These are phyloP conservation scores for Venturia aucupariae DNA, from an alignment of 2,329 filamentous ascomycete genomes.

Conservation along the genomic window DNA sequence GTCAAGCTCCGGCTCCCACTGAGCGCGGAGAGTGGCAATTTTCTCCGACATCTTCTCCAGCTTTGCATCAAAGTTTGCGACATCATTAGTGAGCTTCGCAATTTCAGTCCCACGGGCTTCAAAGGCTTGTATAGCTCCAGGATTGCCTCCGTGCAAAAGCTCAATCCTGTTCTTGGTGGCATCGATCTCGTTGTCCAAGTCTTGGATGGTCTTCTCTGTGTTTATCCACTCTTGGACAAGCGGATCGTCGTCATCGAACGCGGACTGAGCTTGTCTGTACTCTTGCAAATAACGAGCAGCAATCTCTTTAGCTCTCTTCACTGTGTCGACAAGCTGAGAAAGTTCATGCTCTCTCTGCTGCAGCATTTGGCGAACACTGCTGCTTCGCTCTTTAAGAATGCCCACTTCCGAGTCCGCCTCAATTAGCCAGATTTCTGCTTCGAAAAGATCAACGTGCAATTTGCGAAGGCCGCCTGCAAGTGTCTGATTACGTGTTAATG, in stretches of 20 bases:
- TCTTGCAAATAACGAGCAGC: conserved; percentile 26
- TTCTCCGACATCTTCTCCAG: conserved; percentile 45
- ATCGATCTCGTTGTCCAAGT: conserved; percentile 60
- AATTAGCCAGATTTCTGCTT: conserved; percentile 60
- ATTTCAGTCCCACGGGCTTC: conserved; percentile 50
- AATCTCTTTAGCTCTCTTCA: conserved; percentile 27
- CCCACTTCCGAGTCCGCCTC: conserved; percentile 77
- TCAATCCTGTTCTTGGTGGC: conserved; percentile 68
- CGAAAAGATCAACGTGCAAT: conserved; percentile 52
- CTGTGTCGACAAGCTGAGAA: conserved; percentile 23
- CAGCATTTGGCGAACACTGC: conserved; percentile 46
- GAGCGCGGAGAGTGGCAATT: conserved; percentile 56
- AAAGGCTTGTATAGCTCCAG: conserved; percentile 66
- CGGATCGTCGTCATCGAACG: conserved; percentile 1
- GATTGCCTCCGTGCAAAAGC: conserved; percentile 69
- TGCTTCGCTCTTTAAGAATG: conserved; percentile 57
- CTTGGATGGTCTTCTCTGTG: conserved; percentile 26
- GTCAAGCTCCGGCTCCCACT: conserved; percentile 82
- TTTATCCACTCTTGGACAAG: conserved; percentile 24
- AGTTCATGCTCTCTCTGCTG: conserved; percentile 38
- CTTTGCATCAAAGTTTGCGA: conserved; percentile 54
- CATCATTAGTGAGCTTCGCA: conserved; percentile 42
- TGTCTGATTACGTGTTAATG: conserved; percentile 36
- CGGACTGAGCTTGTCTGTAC: neutral
- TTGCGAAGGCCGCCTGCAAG: conserved; percentile 20